Evolutionary conservation across 2,329 filamentous ascomycete species (phyloP), one percentile per base, ranked within the genome.

Genomic region (Ceratocystis smalleyi): DNA sequence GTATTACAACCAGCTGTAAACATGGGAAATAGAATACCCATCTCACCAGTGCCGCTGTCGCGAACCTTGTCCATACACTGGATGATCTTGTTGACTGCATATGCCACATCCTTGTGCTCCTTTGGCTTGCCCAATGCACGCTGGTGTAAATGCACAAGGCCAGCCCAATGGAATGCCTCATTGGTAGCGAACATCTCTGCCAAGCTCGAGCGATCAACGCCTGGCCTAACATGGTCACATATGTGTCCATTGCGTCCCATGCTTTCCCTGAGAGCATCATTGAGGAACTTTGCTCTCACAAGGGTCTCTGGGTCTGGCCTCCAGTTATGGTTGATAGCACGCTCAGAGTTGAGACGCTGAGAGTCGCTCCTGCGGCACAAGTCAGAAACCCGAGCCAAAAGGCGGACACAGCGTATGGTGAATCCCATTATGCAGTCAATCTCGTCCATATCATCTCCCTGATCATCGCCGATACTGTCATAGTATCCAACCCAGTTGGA

Each of bases 1-100:
- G 84, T 83, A 72, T 94, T 87, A 68, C 88, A 91, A 0, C 89
- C 89, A 0, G 89, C 89, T 0, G 87, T 88, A 73, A 94, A 94
- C 75, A 94, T 84, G 0, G 89, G 89, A 68, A 94, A 91, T 47
- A 94, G 73, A 19, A 89, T 75, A 70, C 87, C 89, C 7, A 83
- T 84, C 73, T 92, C 89, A 0, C 88, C 87, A 17, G 83, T 84
- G 35, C 85, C 85, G 5, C 87, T 86, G 12, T 78, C 75, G 12
- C 83, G 76, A 60, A 94, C 82, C 45, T 80, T 81, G 24, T 77
- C 77, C 67, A 92, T 75, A 40, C 83, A 81, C 1, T 76, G 75
- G 32, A 89, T 75, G 57, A 92, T 86, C 67, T 82, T 79, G 45
- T 77, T 73, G 4, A 91, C 83, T 0, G 83, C 81, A 10, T 76